phyloP scores from a whole-genome alignment of 176 grass and related monocot species.

The Coix lacrymajobi region DNA sequence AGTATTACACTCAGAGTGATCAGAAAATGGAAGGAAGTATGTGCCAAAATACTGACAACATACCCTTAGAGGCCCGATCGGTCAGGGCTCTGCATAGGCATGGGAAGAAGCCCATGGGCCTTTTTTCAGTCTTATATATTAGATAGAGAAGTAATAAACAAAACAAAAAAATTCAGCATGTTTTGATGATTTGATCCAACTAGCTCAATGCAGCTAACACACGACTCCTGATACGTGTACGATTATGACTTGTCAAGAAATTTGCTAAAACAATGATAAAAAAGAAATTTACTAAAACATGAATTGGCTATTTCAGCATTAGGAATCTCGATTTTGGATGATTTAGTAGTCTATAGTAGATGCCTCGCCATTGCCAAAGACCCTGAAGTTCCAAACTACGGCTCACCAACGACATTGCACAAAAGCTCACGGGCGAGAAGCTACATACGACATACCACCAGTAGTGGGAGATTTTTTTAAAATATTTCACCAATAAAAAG shows the following conservation, averaged over 20 bases:
- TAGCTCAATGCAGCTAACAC: neutral
- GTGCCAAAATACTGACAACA: neutral
- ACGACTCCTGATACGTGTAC: neutral
- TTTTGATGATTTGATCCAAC: neutral
- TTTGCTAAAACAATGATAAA: neutral
- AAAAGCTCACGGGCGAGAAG: neutral
- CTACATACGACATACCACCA: neutral
- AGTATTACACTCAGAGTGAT: neutral
- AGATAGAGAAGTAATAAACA: neutral
- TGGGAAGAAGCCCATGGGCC: neutral
- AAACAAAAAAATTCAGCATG: neutral
- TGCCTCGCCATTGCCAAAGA: neutral
- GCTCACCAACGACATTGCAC: neutral
- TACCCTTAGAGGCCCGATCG: neutral
- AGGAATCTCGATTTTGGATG: neutral
- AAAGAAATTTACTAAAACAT: neutral
- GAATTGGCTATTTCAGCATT: neutral
- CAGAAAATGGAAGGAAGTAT: no score
- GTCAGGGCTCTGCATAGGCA: no score
- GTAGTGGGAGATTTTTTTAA: neutral
- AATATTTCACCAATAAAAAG: no score
- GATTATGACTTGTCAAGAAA: neutral
- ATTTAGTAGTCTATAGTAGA: no score
- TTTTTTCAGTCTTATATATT: neutral
- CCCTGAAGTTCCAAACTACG: neutral